Evolutionary conservation across 768 basidiomycete species (phyloP).

Genomic region (Suillus lakei): DNA sequence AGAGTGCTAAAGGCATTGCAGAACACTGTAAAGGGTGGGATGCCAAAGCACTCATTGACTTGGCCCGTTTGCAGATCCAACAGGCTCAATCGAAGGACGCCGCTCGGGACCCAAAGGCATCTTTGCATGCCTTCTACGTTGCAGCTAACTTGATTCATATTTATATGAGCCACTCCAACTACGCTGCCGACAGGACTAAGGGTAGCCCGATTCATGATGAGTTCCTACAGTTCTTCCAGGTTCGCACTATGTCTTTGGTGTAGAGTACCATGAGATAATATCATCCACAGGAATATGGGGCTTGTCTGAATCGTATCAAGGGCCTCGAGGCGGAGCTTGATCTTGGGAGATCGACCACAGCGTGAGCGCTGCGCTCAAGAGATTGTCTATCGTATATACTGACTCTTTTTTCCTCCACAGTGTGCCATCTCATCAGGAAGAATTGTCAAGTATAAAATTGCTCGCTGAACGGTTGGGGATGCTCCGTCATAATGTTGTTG

Average conservation of each 20-base stretch:
- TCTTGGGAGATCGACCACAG: slow-evolving; percentile 44
- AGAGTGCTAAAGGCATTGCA: slow-evolving; percentile 50
- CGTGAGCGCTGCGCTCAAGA: slow-evolving; percentile 26
- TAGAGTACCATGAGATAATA: slow-evolving; percentile 17
- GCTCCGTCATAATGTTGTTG: slow-evolving; percentile 70
- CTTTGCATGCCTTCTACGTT: slow-evolving; percentile 63
- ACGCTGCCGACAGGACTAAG: slow-evolving; percentile 51
- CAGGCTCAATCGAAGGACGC: slow-evolving; percentile 56
- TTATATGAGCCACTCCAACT: slow-evolving; percentile 65
- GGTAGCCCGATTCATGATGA: slow-evolving; percentile 65
- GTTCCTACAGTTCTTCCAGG: slow-evolving; percentile 67
- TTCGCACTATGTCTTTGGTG: slow-evolving; percentile 38
- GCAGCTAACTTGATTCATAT: slow-evolving; percentile 62
- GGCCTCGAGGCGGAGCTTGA: slow-evolving; percentile 51
- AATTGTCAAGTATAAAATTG: slow-evolving; percentile 47
- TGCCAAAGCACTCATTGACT: slow-evolving; percentile 61
- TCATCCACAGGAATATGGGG: slow-evolving; percentile 42
- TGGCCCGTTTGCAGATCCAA: slow-evolving; percentile 60
- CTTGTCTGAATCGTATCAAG: slow-evolving; percentile 46
- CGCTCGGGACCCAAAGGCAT: slow-evolving; percentile 64
- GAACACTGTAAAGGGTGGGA: slow-evolving; percentile 60
- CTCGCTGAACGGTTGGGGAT: slow-evolving; percentile 85
- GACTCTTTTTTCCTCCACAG: slow-evolving; percentile 12
- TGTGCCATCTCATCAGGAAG: slow-evolving; percentile 20
- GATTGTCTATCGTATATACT: slow-evolving; percentile 18